Conservation (phyloP, 2,329 filamentous ascomycete genomes). For the Phialemonium atrogriseum region DNA sequence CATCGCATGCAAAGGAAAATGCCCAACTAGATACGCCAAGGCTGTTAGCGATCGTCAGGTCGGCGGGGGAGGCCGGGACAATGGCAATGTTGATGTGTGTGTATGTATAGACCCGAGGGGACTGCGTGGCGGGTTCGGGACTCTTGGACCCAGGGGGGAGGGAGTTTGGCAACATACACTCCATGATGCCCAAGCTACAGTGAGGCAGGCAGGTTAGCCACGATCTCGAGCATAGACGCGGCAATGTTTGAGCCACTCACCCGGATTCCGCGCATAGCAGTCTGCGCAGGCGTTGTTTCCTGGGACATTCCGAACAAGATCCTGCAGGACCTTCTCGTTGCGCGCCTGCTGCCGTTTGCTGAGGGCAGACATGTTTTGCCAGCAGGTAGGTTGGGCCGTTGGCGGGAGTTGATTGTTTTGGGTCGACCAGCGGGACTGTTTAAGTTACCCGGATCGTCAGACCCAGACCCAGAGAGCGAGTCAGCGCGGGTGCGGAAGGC, state of each 20-base stretch:
- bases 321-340: constrained; percentile 87
- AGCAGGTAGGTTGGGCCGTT: too few species aligned
- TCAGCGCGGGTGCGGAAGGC: too few species aligned
- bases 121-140: constrained; percentile 5
- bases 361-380: too few species aligned
- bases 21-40: constrained; percentile 75
- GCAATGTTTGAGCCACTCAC: constrained; percentile 42
- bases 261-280: constrained; percentile 84
- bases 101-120: neutral
- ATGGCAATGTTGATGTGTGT: neutral
- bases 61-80: too few species aligned
- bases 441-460: too few species aligned
- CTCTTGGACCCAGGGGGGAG: constrained; percentile 7
- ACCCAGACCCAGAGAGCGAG: too few species aligned
- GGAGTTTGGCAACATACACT: constrained; percentile 60
- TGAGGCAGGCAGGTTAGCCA: neutral
- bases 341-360: constrained; percentile 97
- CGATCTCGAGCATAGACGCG: constrained; percentile 4
- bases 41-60: too few species aligned
- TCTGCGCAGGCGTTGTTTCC: constrained; percentile 95
- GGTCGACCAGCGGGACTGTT: too few species aligned
- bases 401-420: too few species aligned
- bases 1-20: constrained; percentile 98
- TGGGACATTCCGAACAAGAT: constrained; percentile 71
- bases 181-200: constrained; percentile 88